Percentiles rank a stretch among this genome's conserved stretches.
Conservation (phyloP, 1,284 basidiomycete genomes). For the Leccinum subatratum region DNA sequence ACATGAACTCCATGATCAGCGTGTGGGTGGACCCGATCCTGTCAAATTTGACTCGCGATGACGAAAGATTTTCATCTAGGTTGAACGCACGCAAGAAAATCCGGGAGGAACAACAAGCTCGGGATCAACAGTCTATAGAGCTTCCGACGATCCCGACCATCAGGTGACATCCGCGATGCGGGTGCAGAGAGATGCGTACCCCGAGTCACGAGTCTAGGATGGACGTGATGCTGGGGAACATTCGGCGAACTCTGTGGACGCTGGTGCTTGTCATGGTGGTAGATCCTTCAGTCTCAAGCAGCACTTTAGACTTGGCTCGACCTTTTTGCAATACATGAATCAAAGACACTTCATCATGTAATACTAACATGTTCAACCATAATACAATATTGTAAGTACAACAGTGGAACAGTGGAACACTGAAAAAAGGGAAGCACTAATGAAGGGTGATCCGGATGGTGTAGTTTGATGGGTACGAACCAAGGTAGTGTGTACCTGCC, state of each 20-base stretch:
- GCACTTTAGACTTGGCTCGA: too few relatives aligned
- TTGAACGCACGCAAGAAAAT: constrained; percentile 18
- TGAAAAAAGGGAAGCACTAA: too few relatives aligned
- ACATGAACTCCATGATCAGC: background rate
- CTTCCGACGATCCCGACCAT: constrained; percentile 15
- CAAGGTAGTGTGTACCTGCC: too few relatives aligned
- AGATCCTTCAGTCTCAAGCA: too few relatives aligned
- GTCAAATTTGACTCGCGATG: background rate
- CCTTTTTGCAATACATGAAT: too few relatives aligned
- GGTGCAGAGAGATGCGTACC: background rate
- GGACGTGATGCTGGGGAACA: background rate
- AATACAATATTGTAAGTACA: too few relatives aligned
- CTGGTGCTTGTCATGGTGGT: too few relatives aligned
- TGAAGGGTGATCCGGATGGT: too few relatives aligned
- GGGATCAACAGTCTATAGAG: constrained; percentile 9
- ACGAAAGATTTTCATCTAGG: constrained; percentile 5
- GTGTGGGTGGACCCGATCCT: constrained; percentile 7
- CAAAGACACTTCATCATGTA: too few relatives aligned
- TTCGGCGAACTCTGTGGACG: background rate
- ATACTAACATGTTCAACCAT: too few relatives aligned
- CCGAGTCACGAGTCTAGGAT: background rate
- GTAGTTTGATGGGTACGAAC: too few relatives aligned
- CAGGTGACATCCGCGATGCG: background rate
- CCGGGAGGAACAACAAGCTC: constrained; percentile 11
- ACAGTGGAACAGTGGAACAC: too few relatives aligned